Conservation (phyloP, 345 rosid species). For the Salix arbutifolia region DNA sequence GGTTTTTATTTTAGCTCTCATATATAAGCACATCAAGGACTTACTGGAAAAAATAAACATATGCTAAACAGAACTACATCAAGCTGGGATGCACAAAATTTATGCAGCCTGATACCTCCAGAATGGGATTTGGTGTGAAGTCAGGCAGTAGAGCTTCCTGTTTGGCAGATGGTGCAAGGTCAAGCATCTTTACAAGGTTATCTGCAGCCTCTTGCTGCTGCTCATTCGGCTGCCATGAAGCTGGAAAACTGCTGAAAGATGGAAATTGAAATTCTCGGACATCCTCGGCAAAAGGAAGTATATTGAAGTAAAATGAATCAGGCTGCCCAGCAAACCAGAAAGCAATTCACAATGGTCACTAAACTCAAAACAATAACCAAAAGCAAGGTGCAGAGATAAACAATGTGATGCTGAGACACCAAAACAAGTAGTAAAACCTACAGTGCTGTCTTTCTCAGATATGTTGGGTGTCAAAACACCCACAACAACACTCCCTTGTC, state of each 20-base stretch:
- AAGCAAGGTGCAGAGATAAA: neutral
- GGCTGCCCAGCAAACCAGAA: constrained; percentile 48
- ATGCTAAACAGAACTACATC: neutral
- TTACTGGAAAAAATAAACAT: neutral
- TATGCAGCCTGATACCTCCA: constrained; percentile 47
- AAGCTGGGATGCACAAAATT: neutral
- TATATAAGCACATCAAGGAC: neutral
- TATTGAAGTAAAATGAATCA: constrained; percentile 85
- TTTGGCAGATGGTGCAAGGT: constrained; percentile 66
- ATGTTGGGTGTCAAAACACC: constrained; percentile 80
- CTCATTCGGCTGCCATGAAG: constrained; percentile 65
- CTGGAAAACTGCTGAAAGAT: constrained; percentile 68
- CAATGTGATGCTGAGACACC: neutral
- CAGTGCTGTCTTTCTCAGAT: constrained; percentile 57
- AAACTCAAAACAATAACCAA: constrained; percentile 11
- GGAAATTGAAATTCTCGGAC: constrained; percentile 86
- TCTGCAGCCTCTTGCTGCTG: constrained; percentile 82
- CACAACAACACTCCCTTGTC: constrained; percentile 64
- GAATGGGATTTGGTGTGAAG: constrained; percentile 79
- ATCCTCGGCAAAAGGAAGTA: constrained; percentile 86
- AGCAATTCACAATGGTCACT: constrained; percentile 6
- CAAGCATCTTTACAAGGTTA: constrained; percentile 74
- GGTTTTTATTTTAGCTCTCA: neutral
- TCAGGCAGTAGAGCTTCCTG: constrained; percentile 69
- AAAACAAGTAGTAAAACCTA: constrained; percentile 32